Base-by-base conservation (phyloP, 2,329 filamentous ascomycete species). In the Talaromyces sp. region DNA sequence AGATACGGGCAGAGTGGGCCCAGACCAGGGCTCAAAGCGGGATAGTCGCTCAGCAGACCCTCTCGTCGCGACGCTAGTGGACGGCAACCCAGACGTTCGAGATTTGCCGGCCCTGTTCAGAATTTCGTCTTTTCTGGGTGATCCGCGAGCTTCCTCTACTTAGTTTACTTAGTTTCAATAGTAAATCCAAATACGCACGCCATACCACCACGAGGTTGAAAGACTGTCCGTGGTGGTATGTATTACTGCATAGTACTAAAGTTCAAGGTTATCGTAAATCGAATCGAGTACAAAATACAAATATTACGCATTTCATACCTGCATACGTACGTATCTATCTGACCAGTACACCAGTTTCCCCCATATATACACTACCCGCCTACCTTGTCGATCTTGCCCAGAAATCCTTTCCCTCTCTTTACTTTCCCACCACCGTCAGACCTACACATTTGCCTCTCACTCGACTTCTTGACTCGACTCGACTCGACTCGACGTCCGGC, bases 301-400 rank as follows among this genome's bases (percentile, higher is more conserved):
- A 35, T 48, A 48, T 33, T 48, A 48, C 45, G n/a, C n/a, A 15
- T 28, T 48, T 25, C 45, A 25, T 52, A 36, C 13, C 19, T 52
- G 19, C 45, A n/a, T 52, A 52, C 6, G 19, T 50, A 35, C 28
- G 31, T 41, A 41, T 15, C 3, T 22, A 36, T 22, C 33, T 40
- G 36, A 28, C 35, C 50, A 39, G 35, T 28, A 40, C 15, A 28
- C 35, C 50, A 39, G 35, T 28, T 53, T 15, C 36, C 21, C 33
- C 50, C 21, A 17, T 39, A 35, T 19, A 56, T 56, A 56, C 36
- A 25, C 11, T 31, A 37, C 45, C 45, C 53, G 43, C 53, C 53
- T 43, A 33, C 57, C 48, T 3, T 57, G 54, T 58, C 58, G 48
- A 57, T 58, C 51, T 40, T 60, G 17, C 50, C 50, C 31, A n/a